phyloP scores from a whole-genome alignment of 2,329 filamentous ascomycete genomes.

The Septoria linicola region DNA sequence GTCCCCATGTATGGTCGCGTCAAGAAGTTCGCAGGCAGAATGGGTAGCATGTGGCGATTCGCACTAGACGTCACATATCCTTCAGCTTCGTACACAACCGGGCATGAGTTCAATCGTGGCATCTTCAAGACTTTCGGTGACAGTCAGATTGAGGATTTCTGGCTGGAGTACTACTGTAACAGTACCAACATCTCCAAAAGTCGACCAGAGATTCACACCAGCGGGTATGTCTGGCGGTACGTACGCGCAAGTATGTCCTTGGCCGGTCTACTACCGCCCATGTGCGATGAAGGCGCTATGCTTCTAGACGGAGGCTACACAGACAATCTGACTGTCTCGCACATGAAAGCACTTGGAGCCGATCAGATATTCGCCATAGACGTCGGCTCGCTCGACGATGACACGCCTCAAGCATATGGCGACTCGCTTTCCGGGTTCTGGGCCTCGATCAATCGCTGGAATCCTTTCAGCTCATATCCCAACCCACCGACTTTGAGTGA shows the following conservation, averaged over 20 bases:
- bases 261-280: slow-evolving; percentile 83
- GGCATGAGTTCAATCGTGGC: slow-evolving; percentile 96
- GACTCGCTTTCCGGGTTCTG: slow-evolving; percentile 93
- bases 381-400: slow-evolving; percentile 87
- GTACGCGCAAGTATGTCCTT: slow-evolving; percentile 96
- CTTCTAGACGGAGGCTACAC: slow-evolving; percentile 94
- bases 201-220: slow-evolving; percentile 87
- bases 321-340: slow-evolving; percentile 92
- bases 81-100: slow-evolving; percentile 93
- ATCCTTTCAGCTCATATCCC: slow-evolving; percentile 81
- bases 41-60: slow-evolving; percentile 99
- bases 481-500: slow-evolving; percentile 94
- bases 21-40: slow-evolving; percentile 97
- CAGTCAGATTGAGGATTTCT: slow-evolving; percentile 97
- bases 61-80: slow-evolving; percentile 94
- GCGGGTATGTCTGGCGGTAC: slow-evolving; percentile 96
- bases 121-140: slow-evolving; percentile 99
- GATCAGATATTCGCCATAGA: slow-evolving; percentile 95
- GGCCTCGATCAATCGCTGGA: slow-evolving; percentile 95
- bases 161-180: slow-evolving; percentile 98
- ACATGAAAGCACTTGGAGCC: slow-evolving; percentile 93
- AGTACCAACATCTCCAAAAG: slow-evolving; percentile 98
- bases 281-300: slow-evolving; percentile 97
- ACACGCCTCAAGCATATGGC: slow-evolving; percentile 87
- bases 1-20: slow-evolving; percentile 95